A percentile compares a stretch with the other conserved stretches of the same genome.
Evolutionary conservation across 192 early-diverging fungal genomes (phyloP).

Genomic region (Ambispora gerdemannii): DNA sequence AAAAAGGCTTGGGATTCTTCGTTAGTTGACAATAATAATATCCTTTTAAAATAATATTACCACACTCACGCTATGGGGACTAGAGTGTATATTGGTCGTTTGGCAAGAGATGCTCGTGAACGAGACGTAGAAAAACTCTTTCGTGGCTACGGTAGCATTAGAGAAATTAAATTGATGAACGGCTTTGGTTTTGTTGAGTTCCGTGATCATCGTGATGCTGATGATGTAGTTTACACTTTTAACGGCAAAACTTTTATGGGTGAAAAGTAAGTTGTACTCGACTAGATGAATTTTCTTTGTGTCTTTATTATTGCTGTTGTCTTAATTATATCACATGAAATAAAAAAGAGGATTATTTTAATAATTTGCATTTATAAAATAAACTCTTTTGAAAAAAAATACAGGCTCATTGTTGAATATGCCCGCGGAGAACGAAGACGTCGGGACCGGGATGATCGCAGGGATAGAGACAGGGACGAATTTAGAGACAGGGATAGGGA

Average conservation of each 20-base stretch:
- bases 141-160: constrained; percentile 75
- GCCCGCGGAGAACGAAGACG: constrained; percentile 64
- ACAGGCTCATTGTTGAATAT: constrained; percentile 77
- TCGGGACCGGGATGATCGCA: constrained; percentile 51
- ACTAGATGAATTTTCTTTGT: not conserved
- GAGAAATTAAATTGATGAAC: constrained; percentile 75
- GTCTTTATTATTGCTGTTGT: constrained; percentile 10
- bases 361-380: constrained; percentile 12
- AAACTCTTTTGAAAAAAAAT: not conserved
- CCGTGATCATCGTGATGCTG: constrained; percentile 78
- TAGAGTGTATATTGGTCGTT: constrained; percentile 74
- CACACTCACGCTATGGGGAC: constrained; percentile 40
- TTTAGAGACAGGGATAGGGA: constrained; percentile 36
- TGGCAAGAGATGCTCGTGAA: constrained; percentile 79
- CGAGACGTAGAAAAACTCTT: constrained; percentile 82
- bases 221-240: constrained; percentile 83
- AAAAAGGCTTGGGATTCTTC: no score
- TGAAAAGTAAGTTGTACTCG: constrained; percentile 58
- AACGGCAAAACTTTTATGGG: constrained; percentile 80
- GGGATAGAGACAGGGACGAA: constrained; percentile 48
- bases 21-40: no score
- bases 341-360: not conserved
- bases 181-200: constrained; percentile 97
- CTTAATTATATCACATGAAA: not conserved
- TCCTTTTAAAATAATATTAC: no score